Conservation (phyloP, 192 early-diverging fungal species). For the Gonapodya prolifera region DNA sequence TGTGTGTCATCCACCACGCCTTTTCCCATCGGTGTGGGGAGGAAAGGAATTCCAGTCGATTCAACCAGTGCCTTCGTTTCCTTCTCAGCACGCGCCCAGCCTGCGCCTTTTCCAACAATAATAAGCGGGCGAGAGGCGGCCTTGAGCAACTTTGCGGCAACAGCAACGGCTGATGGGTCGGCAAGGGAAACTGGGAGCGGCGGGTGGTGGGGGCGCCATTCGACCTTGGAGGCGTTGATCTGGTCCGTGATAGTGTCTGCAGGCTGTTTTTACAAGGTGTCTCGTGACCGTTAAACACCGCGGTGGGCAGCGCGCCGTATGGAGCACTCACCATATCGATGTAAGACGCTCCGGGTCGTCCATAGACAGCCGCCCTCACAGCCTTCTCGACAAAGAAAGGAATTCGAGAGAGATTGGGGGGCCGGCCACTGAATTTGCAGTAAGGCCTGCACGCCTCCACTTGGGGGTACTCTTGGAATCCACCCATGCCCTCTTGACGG, state of each 20-base stretch:
- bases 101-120: conserved; percentile 62
- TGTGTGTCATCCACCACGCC: conserved; percentile 54
- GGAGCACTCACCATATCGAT: conserved; percentile 32
- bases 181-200: conserved; percentile 14
- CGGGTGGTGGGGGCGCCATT: conserved; percentile 5
- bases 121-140: conserved; percentile 43
- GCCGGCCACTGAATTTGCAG: conserved; percentile 44
- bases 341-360: conserved; percentile 52
- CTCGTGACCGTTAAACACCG: too few species aligned
- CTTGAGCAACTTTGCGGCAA: conserved; percentile 27
- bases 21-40: conserved; percentile 65
- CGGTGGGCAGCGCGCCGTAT: too few species aligned
- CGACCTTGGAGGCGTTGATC: neutral
- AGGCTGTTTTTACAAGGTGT: too few species aligned
- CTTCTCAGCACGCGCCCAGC: conserved; percentile 50
- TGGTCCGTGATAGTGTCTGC: neutral
- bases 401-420: conserved; percentile 29
- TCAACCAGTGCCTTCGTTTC: conserved; percentile 41
- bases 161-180: conserved; percentile 24
- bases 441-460: conserved; percentile 47
- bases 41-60: conserved; percentile 43
- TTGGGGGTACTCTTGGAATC: conserved; percentile 60
- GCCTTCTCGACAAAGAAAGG: conserved; percentile 40
- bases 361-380: conserved; percentile 30
- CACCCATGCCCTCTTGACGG: conserved; percentile 44